Evolutionary conservation across 2,329 filamentous ascomycete species (phyloP).

Genomic region (Phialocephala sp.): DNA sequence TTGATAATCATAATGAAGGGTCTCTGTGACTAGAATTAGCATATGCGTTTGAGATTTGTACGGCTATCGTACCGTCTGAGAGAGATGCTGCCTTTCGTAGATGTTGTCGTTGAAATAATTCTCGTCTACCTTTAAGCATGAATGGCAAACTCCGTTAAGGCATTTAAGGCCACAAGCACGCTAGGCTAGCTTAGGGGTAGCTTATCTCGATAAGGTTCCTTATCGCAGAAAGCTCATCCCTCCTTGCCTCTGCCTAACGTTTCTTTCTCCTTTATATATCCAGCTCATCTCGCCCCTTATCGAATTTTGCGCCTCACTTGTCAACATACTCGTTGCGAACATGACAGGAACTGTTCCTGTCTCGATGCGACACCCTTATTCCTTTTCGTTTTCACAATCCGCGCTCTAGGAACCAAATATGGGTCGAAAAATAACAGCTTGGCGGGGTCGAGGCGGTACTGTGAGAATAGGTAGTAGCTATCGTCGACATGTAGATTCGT

Average conservation of each 20-base stretch:
- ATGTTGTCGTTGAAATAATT: background rate
- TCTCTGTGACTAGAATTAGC: slow-evolving; percentile 18
- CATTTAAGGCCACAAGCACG: background rate
- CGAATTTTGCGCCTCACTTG: background rate
- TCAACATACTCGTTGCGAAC: background rate
- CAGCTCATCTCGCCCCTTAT: background rate
- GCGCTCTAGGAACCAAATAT: background rate
- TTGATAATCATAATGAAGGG: slow-evolving; percentile 39
- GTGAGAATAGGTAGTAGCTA: background rate
- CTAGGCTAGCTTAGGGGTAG: background rate
- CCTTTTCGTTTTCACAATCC: background rate
- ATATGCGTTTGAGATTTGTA: too few species aligned
- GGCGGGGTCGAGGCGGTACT: background rate
- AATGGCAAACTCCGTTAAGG: background rate
- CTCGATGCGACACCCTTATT: background rate
- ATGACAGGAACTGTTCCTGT: background rate
- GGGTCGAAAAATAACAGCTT: slow-evolving; percentile 15
- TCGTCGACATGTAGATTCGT: slow-evolving; percentile 4
- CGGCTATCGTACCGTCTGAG: background rate
- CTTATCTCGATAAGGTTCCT: background rate
- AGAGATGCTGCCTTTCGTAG: background rate
- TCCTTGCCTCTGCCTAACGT: background rate
- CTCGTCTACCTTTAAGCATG: background rate
- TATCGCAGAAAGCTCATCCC: background rate
- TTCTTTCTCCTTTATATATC: background rate